phyloP scores from a whole-genome alignment of 805 yeast species.

The Spathaspora boniae region DNA sequence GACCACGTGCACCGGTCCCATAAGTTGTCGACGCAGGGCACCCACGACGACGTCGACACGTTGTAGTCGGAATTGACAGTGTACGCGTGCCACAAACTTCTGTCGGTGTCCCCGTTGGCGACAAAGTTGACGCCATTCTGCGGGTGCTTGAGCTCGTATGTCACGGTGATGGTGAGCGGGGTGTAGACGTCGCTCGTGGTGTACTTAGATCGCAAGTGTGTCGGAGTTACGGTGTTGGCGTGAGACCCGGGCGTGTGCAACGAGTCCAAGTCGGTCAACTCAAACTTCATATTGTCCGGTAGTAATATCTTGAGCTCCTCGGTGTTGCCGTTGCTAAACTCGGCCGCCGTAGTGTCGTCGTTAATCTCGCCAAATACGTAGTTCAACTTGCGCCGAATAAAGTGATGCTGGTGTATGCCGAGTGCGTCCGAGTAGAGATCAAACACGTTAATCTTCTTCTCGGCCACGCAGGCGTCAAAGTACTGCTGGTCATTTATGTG shows the following conservation, averaged over 20 bases:
- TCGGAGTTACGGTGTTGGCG: constrained; percentile 30
- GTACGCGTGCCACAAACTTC: constrained; percentile 74
- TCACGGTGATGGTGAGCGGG: constrained; percentile 69
- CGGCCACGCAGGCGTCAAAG: constrained; percentile 24
- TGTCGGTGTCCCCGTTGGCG: constrained; percentile 51
- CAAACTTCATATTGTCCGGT: constrained; percentile 64
- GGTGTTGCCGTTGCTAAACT: constrained; percentile 34
- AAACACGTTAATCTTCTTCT: constrained; percentile 28
- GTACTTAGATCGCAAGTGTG: constrained; percentile 31
- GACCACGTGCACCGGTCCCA: constrained; percentile 94
- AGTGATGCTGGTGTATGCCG: constrained; percentile 54
- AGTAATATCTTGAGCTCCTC: constrained; percentile 63
- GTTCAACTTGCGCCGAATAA: constrained; percentile 49
- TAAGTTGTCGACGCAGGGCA: constrained; percentile 88
- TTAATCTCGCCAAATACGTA: constrained; percentile 50
- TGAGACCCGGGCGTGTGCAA: constrained; percentile 28
- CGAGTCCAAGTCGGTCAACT: constrained; percentile 30
- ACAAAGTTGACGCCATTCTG: constrained; percentile 74
- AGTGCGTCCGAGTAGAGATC: constrained; percentile 43
- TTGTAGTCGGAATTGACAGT: constrained; percentile 78
- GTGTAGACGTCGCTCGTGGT: constrained; percentile 48
- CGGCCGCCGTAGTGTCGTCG: constrained; percentile 15
- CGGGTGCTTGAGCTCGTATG: constrained; percentile 62
- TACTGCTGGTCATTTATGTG: constrained; percentile 32
- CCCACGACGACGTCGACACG: constrained; percentile 91